Conservation (phyloP, 129 eudicot genomes). For the Rutidosis leptorrhynchoides region DNA sequence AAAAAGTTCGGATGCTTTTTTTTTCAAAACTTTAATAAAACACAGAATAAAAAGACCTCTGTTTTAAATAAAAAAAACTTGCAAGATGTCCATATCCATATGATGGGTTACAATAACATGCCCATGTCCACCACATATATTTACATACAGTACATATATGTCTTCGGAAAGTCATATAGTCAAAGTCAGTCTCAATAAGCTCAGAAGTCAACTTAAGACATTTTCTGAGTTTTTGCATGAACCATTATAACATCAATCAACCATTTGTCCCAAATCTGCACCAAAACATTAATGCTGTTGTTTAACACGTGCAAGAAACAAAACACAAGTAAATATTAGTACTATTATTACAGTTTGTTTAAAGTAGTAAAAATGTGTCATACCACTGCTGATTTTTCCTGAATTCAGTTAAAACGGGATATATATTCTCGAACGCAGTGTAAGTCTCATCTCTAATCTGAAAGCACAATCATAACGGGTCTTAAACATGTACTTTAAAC, state of each 20-base stretch:
- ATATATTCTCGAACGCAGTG: constrained; percentile 84
- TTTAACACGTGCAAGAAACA: not conserved
- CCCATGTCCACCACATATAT: constrained; percentile 14
- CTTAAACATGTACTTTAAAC: not conserved
- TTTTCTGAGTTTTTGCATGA: not conserved
- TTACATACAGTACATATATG: constrained; percentile 7
- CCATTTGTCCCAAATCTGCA: constrained; percentile 8
- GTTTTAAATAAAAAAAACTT: constrained; percentile 2
- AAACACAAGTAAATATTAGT: not conserved
- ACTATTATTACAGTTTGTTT: too few relatives aligned
- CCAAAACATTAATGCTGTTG: not conserved
- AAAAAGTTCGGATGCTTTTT: not conserved
- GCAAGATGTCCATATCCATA: constrained; percentile 15
- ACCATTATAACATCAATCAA: too few relatives aligned
- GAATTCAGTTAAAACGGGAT: constrained; percentile 79
- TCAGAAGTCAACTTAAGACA: constrained; percentile 17
- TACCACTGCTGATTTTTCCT: constrained; percentile 88
- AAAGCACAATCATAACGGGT: not conserved
- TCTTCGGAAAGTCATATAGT: constrained; percentile 12
- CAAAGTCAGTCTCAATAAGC: constrained; percentile 18
- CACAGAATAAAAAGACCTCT: not conserved
- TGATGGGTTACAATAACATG: constrained; percentile 19
- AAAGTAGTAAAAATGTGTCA: not conserved
- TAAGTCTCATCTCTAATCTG: constrained; percentile 87
- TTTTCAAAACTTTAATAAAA: not conserved